phyloP scores from a whole-genome alignment of 208 protist genomes.

The Wallacemonas collosoma region DNA sequence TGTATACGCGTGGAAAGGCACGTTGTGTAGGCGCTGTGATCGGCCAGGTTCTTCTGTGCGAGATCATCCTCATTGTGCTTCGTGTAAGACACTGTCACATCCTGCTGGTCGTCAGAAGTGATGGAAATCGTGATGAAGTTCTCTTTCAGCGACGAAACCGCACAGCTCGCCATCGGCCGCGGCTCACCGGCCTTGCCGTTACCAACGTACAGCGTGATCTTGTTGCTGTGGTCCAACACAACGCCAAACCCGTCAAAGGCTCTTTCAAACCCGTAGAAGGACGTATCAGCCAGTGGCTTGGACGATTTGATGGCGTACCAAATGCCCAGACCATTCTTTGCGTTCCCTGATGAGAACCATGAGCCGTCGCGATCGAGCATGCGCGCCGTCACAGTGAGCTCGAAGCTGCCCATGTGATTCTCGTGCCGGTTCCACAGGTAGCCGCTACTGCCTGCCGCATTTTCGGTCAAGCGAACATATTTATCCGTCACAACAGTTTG shows the following conservation, averaged over 20 bases:
- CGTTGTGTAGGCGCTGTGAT: constrained; percentile 9
- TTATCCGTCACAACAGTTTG: constrained; percentile 48
- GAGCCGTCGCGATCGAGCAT: constrained; percentile 22
- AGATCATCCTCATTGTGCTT: constrained; percentile 18
- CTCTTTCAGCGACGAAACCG: constrained; percentile 21
- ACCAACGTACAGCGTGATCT: constrained; percentile 31
- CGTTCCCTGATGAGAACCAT: constrained; percentile 7
- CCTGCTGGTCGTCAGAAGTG: constrained; percentile 13
- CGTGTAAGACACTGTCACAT: constrained; percentile 26
- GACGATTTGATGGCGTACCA: constrained; percentile 34
- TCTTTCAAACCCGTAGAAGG: constrained; percentile 41
- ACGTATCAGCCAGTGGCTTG: constrained; percentile 26
- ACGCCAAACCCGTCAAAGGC: constrained; percentile 50
- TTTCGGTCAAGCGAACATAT: constrained; percentile 45
- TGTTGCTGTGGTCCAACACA: constrained; percentile 37
- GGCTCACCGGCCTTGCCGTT: not conserved
- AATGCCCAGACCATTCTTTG: constrained; percentile 32
- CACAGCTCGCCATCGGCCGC: constrained; percentile 19
- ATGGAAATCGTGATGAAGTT: constrained; percentile 43
- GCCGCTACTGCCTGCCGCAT: constrained; percentile 19
- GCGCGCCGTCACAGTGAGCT: constrained; percentile 42
- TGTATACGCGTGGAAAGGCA: constrained; percentile 19
- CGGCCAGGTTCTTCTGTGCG: not conserved
- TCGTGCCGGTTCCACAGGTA: constrained; percentile 52
- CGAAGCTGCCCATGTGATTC: constrained; percentile 40